Evolutionary conservation across 306 rosid species (phyloP).

Genomic region (Quercus suber): DNA sequence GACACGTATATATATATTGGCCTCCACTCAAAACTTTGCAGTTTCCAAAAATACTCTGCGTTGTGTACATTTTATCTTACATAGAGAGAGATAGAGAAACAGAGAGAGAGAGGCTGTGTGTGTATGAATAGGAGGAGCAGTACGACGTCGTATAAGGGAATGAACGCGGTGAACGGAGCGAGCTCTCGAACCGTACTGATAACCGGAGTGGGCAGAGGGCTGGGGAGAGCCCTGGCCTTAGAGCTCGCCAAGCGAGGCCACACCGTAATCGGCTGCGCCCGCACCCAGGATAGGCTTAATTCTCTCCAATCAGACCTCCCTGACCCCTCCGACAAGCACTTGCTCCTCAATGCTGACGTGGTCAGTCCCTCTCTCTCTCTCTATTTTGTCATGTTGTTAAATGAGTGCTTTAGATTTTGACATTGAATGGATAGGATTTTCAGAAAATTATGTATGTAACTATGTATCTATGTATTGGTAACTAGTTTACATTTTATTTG

Average conservation of each 20-base stretch:
- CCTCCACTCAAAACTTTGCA: no score
- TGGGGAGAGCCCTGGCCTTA: slow-evolving; percentile 70
- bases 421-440: no score
- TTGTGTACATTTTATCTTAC: no score
- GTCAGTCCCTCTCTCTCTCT: slow-evolving; percentile 19
- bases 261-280: slow-evolving; percentile 72
- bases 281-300: slow-evolving; percentile 60
- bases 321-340: slow-evolving; percentile 38
- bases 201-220: slow-evolving; percentile 77
- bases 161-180: slow-evolving; percentile 9
- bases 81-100: neutral
- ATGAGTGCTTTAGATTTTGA: no score
- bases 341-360: slow-evolving; percentile 59
- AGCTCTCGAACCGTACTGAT: slow-evolving; percentile 48
- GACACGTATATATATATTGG: no score
- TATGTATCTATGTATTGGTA: neutral
- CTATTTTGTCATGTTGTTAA: neutral
- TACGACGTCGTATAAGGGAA: neutral
- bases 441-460: neutral
- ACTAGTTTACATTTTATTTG: no score
- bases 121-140: neutral
- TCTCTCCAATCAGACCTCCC: slow-evolving; percentile 51
- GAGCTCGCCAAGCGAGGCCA: slow-evolving; percentile 76
- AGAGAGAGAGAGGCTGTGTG: neutral
- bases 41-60: no score